These are phyloP conservation scores for Lactarius evosmus DNA, from an alignment of 768 basidiomycete species.

Conservation along the genomic window DNA sequence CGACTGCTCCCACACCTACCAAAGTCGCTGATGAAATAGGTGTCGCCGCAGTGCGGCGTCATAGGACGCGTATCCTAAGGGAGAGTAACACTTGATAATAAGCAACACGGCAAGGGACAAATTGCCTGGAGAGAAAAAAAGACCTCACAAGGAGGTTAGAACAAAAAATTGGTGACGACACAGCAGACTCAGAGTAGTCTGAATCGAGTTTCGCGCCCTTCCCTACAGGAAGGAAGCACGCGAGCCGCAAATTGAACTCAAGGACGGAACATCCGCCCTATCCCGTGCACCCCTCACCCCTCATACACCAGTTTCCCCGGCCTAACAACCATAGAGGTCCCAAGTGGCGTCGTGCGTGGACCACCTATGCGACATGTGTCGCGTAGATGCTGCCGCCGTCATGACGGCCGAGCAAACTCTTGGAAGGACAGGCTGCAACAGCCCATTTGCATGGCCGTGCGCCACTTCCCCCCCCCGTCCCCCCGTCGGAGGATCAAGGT, in stretches of 20 bases:
- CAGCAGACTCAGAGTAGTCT: conserved; percentile 67
- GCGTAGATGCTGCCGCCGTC: not conserved
- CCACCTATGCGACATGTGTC: not conserved
- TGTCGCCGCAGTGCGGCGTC: too few relatives aligned
- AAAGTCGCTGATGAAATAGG: too few relatives aligned
- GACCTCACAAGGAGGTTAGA: conserved; percentile 33
- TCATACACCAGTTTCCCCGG: conserved; percentile 25
- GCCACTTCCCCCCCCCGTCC: not conserved
- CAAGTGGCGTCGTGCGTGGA: not conserved
- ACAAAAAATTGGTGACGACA: conserved; percentile 35
- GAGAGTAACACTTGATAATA: not conserved
- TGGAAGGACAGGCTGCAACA: not conserved
- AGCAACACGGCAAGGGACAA: not conserved
- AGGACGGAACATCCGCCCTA: conserved; percentile 39
- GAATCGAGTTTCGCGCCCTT: conserved; percentile 56
- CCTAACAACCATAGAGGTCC: conserved; percentile 24
- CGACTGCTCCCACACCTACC: too few relatives aligned
- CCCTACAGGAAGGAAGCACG: conserved; percentile 27
- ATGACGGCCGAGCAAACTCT: not conserved
- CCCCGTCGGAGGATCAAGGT: not conserved
- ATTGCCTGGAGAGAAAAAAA: not conserved
- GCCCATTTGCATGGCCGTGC: not conserved
- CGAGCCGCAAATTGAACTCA: conserved; percentile 70
- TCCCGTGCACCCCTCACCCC: conserved; percentile 24
- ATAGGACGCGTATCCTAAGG: not conserved